Evolutionary conservation across 2,329 filamentous ascomycete genomes (phyloP), one percentile per base, ranked within the genome.

Genomic region (Penicillium sp.): DNA sequence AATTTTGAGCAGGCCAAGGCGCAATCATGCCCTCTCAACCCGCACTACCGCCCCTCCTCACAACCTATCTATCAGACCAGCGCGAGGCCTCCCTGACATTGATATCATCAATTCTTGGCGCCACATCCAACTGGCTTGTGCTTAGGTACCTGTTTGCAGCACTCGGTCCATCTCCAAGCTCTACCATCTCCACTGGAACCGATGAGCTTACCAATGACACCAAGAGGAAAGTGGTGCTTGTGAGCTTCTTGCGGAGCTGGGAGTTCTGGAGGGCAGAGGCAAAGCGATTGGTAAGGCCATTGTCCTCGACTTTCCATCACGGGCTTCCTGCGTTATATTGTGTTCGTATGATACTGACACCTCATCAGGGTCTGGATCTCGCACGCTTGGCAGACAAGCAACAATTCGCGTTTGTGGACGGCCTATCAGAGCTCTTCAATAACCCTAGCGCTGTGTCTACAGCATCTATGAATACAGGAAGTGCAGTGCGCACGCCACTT

Each of bases 191-290:
- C n/a, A 59, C 70, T 58, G 69, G 67, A 22, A 43, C 66, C 52
- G 68, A 69, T 51, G 69, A 64, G 12, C 35, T 54, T 41, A 58
- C 71, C 34, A 70, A 77, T 68, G 71, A 65, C 3, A 69, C 71
- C 63, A 68, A 78, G 45, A 76, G 75, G 28, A 83, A 80, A 52
- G 84, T 97, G 0, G 81, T 96, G 3, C 81, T 97, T 3, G 87
- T 95, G 59, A 96, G 90, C 78, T 96, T 95, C 76, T 79, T 96
- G 76, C 84, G 91, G 61, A 89, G 94, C 68, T 85, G 84, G 63
- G 79, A 84, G 1, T 96, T 96, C 72, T 97, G 92, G 92, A 87
- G 81, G 63, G 85, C 88, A 3, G 88, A 90, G 52, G 84, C 83
- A 2, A 83, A 86, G 55, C 88, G 88, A 74, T 75, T 92, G 70